phyloP scores from a whole-genome alignment of 768 basidiomycete species.

The Krasilnikovozyma curviuscula region DNA sequence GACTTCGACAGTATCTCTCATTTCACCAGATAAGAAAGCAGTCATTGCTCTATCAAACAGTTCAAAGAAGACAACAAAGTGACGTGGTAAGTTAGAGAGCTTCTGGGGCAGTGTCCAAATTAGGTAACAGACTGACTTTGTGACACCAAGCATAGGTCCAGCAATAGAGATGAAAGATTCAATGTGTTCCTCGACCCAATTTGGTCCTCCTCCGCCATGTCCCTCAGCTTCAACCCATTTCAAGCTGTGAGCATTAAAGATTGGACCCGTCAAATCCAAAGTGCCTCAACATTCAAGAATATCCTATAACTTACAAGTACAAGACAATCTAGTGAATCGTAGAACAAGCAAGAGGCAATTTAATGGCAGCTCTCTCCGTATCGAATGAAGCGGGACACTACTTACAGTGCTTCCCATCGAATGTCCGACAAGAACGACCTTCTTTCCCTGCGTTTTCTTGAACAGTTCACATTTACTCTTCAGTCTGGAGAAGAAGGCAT shows the following conservation, averaged over 20 bases:
- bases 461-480: conserved; percentile 66
- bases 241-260: conserved; percentile 34
- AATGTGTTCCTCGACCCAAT: conserved; percentile 89
- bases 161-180: conserved; percentile 62
- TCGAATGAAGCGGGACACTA: conserved; percentile 29
- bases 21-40: conserved; percentile 86
- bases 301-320: conserved; percentile 57
- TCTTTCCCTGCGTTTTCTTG: conserved; percentile 50
- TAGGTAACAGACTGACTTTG: conserved; percentile 1
- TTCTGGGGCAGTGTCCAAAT: not conserved
- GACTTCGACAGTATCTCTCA: conserved; percentile 50
- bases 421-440: conserved; percentile 46
- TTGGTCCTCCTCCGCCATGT: conserved; percentile 58
- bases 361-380: conserved; percentile 65
- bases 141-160: conserved; percentile 53
- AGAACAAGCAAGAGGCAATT: not conserved
- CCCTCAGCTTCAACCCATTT: conserved; percentile 90
- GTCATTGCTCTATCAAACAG: conserved; percentile 62
- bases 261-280: too few relatives aligned
- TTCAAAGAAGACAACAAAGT: too few relatives aligned
- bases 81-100: not conserved
- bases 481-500: conserved; percentile 31
- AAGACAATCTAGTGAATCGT: conserved; percentile 21
- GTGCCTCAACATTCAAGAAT: too few relatives aligned
- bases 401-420: not conserved